phyloP scores from a whole-genome alignment of 2,329 filamentous ascomycete species.

The Cladosporium sp. region DNA sequence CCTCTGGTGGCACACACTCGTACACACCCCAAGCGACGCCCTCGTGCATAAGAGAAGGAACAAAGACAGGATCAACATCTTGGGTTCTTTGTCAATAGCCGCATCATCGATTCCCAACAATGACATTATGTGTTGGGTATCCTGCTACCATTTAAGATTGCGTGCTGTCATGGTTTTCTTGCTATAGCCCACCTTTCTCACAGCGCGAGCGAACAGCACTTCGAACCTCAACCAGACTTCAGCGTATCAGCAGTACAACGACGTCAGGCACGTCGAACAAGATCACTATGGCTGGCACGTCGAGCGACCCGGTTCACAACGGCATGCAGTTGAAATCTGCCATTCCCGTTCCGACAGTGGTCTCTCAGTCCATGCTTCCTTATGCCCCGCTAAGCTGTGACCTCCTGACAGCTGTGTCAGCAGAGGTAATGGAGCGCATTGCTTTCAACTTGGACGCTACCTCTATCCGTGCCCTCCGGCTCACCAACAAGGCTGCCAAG shows the following conservation, averaged over 20 bases:
- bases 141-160: no score
- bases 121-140: no score
- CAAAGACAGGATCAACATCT: no score
- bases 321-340: background rate
- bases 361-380: background rate
- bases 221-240: background rate
- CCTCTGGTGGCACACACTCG: no score
- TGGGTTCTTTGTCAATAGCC: no score
- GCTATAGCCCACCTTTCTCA: no score
- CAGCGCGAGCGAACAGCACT: background rate
- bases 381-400: background rate
- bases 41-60: no score
- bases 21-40: no score
- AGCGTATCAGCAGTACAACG: background rate
- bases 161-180: no score
- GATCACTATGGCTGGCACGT: background rate
- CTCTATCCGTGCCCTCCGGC: slow-evolving; percentile 34
- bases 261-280: background rate
- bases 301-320: background rate
- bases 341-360: background rate
- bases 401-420: slow-evolving; percentile 8
- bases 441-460: slow-evolving; percentile 2
- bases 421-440: slow-evolving; percentile 13
- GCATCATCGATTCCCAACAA: no score
- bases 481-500: slow-evolving; percentile 41